Conservation (phyloP, 2,329 filamentous ascomycete genomes). For the Fusarium sp. region DNA sequence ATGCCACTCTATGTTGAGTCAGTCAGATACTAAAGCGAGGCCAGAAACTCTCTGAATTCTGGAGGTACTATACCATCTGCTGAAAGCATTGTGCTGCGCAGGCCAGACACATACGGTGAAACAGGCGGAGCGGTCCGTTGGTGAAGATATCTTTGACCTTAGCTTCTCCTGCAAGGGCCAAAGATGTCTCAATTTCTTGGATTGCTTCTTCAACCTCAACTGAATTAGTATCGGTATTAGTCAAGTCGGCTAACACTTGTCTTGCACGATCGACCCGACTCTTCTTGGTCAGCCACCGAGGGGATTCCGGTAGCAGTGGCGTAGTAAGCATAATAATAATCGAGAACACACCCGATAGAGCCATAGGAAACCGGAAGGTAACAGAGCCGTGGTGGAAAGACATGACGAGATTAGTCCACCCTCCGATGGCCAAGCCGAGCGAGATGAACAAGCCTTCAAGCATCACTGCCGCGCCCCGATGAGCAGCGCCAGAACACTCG, state of each 20-base stretch:
- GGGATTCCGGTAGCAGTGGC: not conserved
- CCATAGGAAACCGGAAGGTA: constrained; percentile 1
- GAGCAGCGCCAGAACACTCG: constrained; percentile 8
- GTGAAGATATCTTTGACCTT: constrained; percentile 2
- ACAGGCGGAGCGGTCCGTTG: not conserved
- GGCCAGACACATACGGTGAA: constrained; percentile 2
- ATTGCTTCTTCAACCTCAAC: not conserved
- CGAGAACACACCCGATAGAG: not conserved
- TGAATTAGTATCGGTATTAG: not conserved
- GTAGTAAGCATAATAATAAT: constrained; percentile 2
- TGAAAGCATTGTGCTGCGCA: constrained; percentile 7
- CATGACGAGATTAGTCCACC: constrained; percentile 3
- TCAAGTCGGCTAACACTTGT: not conserved
- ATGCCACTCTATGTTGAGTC: not conserved
- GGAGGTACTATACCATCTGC: not conserved
- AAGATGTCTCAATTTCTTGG: not conserved
- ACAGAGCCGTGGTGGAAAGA: constrained; percentile 5
- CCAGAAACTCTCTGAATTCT: too few species aligned
- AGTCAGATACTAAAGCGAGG: too few species aligned
- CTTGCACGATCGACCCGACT: not conserved
- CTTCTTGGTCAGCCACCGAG: constrained; percentile 7
- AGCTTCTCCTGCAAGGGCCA: constrained; percentile 2
- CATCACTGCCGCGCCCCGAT: constrained; percentile 3
- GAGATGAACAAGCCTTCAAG: constrained; percentile 6
- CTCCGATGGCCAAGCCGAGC: not conserved